Percentiles rank a stretch among this genome's conserved stretches.
phyloP scores from a whole-genome alignment of 495 filamentous ascomycete genomes.

The Penicillium longicatenatum region DNA sequence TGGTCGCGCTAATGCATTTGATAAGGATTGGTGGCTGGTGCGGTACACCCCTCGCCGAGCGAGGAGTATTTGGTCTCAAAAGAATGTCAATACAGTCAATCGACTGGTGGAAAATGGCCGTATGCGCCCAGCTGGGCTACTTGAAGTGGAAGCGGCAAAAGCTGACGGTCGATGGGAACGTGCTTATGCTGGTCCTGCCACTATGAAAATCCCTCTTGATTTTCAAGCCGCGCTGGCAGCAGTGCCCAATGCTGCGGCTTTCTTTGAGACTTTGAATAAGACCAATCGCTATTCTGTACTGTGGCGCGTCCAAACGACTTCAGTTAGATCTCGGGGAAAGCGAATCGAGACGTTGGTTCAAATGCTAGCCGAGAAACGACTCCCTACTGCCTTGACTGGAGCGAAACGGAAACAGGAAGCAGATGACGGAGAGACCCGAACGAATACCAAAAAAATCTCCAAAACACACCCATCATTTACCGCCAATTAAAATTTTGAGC shows the following conservation, averaged over 20 bases:
- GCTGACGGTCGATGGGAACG: slow-evolving; percentile 56
- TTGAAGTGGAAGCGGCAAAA: slow-evolving; percentile 54
- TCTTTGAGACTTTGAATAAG: slow-evolving; percentile 45
- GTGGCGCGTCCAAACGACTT: slow-evolving; percentile 42
- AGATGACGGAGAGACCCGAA: not conserved
- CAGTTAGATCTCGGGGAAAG: slow-evolving; percentile 17
- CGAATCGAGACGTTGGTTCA: slow-evolving; percentile 25
- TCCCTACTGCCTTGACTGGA: not conserved
- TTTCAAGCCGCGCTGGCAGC: slow-evolving; percentile 34
- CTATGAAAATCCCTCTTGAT: slow-evolving; percentile 47
- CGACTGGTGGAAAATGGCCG: slow-evolving; percentile 42
- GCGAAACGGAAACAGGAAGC: slow-evolving; percentile 6
- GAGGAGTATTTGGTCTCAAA: slow-evolving; percentile 56
- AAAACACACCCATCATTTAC: not conserved
- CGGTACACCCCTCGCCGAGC: slow-evolving; percentile 56
- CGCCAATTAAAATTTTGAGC: not conserved
- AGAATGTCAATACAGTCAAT: slow-evolving; percentile 47
- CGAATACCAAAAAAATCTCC: not conserved
- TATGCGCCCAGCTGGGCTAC: slow-evolving; percentile 49
- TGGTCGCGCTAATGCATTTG: slow-evolving; percentile 47
- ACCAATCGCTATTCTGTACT: slow-evolving; percentile 46
- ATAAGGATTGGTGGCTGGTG: slow-evolving; percentile 46
- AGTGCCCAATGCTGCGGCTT: slow-evolving; percentile 30
- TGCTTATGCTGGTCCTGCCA: slow-evolving; percentile 51
- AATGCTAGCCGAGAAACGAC: slow-evolving; percentile 19